These are phyloP conservation scores for Ananas comosus DNA, from an alignment of 176 grass and related monocot genomes.

Conservation along the genomic window DNA sequence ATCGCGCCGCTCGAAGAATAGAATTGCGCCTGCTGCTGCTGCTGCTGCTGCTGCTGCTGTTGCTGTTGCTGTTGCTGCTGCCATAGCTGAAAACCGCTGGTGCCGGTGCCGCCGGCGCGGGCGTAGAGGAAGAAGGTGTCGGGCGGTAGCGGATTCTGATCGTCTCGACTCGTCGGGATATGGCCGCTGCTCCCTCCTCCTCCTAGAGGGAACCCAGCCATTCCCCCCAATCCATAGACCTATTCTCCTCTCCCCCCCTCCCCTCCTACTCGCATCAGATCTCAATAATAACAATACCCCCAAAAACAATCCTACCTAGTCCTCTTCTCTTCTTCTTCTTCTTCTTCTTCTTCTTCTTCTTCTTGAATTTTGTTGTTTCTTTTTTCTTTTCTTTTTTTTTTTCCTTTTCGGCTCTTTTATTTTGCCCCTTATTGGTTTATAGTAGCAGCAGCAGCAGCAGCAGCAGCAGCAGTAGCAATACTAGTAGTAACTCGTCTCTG, in stretches of 20 bases:
- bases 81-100: constrained; percentile 74
- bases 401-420: too few species aligned
- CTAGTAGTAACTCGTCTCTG: too few species aligned
- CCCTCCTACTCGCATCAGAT: constrained; percentile 13
- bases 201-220: constrained; percentile 93
- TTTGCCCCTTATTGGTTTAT: too few species aligned
- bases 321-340: too few species aligned
- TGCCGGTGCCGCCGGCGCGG: background rate
- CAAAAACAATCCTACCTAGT: too few species aligned
- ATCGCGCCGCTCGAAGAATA: background rate
- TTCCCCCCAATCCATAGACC: constrained; percentile 65
- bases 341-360: too few species aligned
- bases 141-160: constrained; percentile 21
- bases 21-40: constrained; percentile 38
- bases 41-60: constrained; percentile 22
- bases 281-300: background rate
- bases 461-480: too few species aligned
- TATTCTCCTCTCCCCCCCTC: constrained; percentile 15
- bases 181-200: constrained; percentile 33
- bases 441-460: too few species aligned
- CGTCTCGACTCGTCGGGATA: constrained; percentile 4
- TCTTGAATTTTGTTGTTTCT: too few species aligned
- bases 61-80: constrained; percentile 41
- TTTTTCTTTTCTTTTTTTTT: too few species aligned
- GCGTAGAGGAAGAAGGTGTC: constrained; percentile 52